A percentile compares a stretch with the other conserved stretches of the same genome.
phyloP scores from a whole-genome alignment of 352 stramenopile genomes.

The Phytophthora gonapodyides region DNA sequence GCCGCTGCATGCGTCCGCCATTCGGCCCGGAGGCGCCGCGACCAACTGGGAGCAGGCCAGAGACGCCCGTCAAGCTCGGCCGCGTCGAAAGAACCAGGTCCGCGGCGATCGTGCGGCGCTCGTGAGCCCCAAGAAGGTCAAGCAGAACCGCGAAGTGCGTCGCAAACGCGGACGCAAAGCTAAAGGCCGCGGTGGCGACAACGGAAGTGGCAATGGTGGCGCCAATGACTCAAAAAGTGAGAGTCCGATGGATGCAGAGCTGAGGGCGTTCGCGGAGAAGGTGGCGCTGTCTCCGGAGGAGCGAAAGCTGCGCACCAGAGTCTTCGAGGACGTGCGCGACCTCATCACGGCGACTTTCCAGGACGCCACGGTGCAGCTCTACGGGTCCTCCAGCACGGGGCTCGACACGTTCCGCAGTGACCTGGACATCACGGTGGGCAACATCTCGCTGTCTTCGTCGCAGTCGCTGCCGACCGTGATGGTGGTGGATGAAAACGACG shows the following conservation, averaged over 20 bases:
- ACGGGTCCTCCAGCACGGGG: slow-evolving; percentile 71
- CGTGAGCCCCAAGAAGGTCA: slow-evolving; percentile 25
- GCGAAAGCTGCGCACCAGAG: slow-evolving; percentile 34
- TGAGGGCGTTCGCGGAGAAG: slow-evolving; percentile 48
- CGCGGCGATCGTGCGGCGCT: slow-evolving; percentile 5
- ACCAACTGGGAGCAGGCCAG: slow-evolving; percentile 36
- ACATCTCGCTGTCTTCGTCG: slow-evolving; percentile 35
- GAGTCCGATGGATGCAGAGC: slow-evolving; percentile 46
- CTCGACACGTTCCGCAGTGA: slow-evolving; percentile 81
- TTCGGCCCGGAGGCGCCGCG: slow-evolving; percentile 1
- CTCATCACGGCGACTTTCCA: slow-evolving; percentile 51
- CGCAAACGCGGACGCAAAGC: slow-evolving; percentile 2
- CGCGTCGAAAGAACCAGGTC: slow-evolving; percentile 17
- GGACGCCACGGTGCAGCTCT: slow-evolving; percentile 55
- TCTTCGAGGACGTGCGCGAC: slow-evolving; percentile 52
- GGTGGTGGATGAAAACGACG: slow-evolving; percentile 22
- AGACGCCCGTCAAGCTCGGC: background rate
- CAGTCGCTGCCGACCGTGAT: slow-evolving; percentile 24
- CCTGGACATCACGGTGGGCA: slow-evolving; percentile 72
- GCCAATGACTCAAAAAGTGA: background rate
- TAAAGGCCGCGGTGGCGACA: slow-evolving; percentile 1
- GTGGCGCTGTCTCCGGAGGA: slow-evolving; percentile 55
- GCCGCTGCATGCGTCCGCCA: slow-evolving; percentile 17
- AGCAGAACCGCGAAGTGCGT: slow-evolving; percentile 11
- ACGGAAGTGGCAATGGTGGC: background rate